Percentiles rank a stretch among this genome's conserved stretches.
phyloP scores from a whole-genome alignment of 1,139 yeast genomes.

The Tardiomyces blankii region DNA sequence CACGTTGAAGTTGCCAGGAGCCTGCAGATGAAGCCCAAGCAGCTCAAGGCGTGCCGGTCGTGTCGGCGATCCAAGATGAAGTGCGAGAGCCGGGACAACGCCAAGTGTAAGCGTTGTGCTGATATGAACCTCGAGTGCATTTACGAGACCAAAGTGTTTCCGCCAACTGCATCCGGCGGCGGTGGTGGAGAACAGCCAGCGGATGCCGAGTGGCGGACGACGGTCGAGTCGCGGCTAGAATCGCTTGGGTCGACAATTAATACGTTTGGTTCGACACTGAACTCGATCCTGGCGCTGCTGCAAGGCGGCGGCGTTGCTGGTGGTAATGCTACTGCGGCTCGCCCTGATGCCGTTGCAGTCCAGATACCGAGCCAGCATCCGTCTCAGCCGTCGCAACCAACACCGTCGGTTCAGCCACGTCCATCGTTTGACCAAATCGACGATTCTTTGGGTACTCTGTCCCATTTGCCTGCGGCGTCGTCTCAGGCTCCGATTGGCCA shows the following conservation, averaged over 20 bases:
- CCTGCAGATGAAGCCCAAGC: conserved; percentile 1
- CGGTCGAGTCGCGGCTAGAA: conserved; percentile 36
- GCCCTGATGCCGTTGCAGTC: background rate
- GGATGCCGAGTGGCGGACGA: conserved; percentile 30
- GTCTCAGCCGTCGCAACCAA: background rate
- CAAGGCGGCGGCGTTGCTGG: background rate
- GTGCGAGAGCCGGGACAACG: conserved; percentile 6
- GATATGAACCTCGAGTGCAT: conserved; percentile 44
- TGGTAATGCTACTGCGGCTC: background rate
- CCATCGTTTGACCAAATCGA: no score
- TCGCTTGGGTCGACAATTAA: conserved; percentile 38
- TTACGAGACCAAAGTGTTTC: conserved; percentile 45
- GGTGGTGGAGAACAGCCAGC: conserved; percentile 4
- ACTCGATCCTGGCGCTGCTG: background rate
- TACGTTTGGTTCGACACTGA: conserved; percentile 18
- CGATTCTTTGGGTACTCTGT: no score
- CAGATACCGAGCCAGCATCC: background rate
- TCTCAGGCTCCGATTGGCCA: background rate
- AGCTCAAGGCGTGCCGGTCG: background rate
- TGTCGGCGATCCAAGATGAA: background rate
- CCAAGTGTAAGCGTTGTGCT: conserved; percentile 50
- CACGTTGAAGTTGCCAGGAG: background rate
- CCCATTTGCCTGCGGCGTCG: no score
- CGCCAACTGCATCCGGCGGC: conserved; percentile 17
- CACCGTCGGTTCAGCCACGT: background rate